Conservation (phyloP, 441 rosid species). For the Geranium incanum region DNA sequence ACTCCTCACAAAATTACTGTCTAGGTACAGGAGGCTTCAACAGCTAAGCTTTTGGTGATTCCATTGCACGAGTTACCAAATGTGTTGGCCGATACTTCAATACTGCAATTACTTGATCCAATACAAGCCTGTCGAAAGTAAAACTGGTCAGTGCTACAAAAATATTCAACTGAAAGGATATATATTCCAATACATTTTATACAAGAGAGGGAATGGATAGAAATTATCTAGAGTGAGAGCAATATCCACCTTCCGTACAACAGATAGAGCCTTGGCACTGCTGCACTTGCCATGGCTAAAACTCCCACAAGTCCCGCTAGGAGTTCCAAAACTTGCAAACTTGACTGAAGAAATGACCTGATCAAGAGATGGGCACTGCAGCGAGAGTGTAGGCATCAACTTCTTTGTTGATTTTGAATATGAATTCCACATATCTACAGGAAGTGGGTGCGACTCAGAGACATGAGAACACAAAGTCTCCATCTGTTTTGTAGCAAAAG, state of each 20-base stretch:
- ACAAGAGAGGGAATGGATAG: not conserved
- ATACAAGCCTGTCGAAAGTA: constrained; percentile 58
- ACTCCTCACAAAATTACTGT: constrained; percentile 16
- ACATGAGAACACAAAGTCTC: constrained; percentile 57
- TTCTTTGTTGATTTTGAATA: constrained; percentile 32
- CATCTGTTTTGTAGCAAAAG: constrained; percentile 44
- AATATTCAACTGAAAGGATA: not conserved
- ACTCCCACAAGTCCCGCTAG: constrained; percentile 70
- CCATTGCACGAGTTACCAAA: constrained; percentile 84
- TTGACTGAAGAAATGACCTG: constrained; percentile 70
- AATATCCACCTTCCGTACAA: constrained; percentile 50
- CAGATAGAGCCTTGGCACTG: constrained; percentile 50
- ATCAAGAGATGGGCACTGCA: constrained; percentile 52
- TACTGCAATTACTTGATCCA: constrained; percentile 63
- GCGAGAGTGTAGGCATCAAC: constrained; percentile 40
- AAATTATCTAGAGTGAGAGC: not conserved
- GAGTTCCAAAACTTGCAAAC: constrained; percentile 88
- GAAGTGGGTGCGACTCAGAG: constrained; percentile 68
- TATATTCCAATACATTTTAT: not conserved
- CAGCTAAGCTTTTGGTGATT: constrained; percentile 66
- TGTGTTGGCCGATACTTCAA: constrained; percentile 45
- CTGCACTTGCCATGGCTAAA: constrained; percentile 61
- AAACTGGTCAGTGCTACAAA: constrained; percentile 12
- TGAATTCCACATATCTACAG: constrained; percentile 63
- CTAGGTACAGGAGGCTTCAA: constrained; percentile 74